A percentile compares a stretch with the other conserved stretches of the same genome.
Evolutionary conservation across 2,329 filamentous ascomycete genomes (phyloP).

Genomic region (Alternaria sp.): DNA sequence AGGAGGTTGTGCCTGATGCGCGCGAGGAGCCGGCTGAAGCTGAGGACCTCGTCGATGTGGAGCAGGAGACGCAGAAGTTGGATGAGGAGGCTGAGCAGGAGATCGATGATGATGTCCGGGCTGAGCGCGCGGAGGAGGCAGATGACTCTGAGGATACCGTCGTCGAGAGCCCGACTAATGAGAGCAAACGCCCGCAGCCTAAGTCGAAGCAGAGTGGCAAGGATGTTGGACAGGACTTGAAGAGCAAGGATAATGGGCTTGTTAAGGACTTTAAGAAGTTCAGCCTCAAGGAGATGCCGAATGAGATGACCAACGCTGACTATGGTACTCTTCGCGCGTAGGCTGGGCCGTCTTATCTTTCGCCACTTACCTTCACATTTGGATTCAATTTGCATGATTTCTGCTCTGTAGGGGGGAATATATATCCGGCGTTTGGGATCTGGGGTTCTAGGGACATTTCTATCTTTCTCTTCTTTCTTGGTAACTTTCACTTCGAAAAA

Average conservation of each 20-base stretch:
- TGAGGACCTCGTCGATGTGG: slow-evolving; percentile 44
- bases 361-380: background rate
- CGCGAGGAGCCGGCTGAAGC: slow-evolving; percentile 52
- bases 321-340: slow-evolving; percentile 35
- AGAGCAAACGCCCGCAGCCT: background rate
- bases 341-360: background rate
- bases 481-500: background rate
- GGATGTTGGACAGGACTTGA: background rate
- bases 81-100: slow-evolving; percentile 41
- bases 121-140: slow-evolving; percentile 26
- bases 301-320: slow-evolving; percentile 36
- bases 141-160: slow-evolving; percentile 33
- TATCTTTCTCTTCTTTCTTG: background rate
- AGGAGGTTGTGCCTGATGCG: slow-evolving; percentile 57
- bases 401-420: background rate
- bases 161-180: slow-evolving; percentile 26
- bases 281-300: slow-evolving; percentile 37
- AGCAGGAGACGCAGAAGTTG: slow-evolving; percentile 46
- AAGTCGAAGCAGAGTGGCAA: slow-evolving; percentile 3
- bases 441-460: background rate
- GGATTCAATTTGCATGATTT: slow-evolving; percentile 12
- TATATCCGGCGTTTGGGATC: background rate
- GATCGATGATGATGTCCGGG: slow-evolving; percentile 36
- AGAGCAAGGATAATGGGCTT: slow-evolving; percentile 27
- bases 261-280: slow-evolving; percentile 35